Evolutionary conservation across 2,329 filamentous ascomycete species (phyloP), one percentile per base, ranked within the genome.

Genomic region (Hirsutella rhossiliensis): DNA sequence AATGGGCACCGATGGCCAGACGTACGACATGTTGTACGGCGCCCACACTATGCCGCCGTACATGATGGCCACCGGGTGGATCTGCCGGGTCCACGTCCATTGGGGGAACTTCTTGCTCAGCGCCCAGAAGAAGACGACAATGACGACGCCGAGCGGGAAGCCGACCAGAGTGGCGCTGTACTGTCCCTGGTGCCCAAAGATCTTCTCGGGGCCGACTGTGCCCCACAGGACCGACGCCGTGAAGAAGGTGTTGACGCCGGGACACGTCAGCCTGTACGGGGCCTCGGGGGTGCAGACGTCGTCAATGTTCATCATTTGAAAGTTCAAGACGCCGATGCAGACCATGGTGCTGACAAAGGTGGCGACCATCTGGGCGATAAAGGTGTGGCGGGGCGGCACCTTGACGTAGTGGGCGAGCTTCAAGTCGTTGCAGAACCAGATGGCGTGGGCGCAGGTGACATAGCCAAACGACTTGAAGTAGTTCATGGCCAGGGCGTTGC

Each of bases 341-440:
- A 75, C 66, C 39, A 76, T 62, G 1, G 68, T 73, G 40, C 69
- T 72, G 18, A 75, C 58, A 18, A 78, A 61, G 3, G 73, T 80
- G 30, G 75, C 74, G 11, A 73, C 61, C 54, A 80, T 73, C 57
- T 80, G 76, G 1, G 75, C 75, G 19, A 65, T 60, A 50, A 80
- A 81, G 4, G 76, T 74, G 28, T 77, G 69, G 11, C 72, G 69
- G 0, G 77, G 77, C 5, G 77, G 75, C 17, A 80, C 76, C 62
- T 78, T 78, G 61, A 75, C 68, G 56, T 78, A 78, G 49, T 72
- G 69, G 9, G 68, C 69, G 13, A 72, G 65, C 55, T 72, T 72
- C 31, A 69, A 54, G 48, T 68, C 69, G 49, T 66, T 67, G 46
- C 62, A 66, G 54, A 75, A 75, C 54, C 64, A 64, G 19, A 75